phyloP scores from a whole-genome alignment of 2,329 filamentous ascomycete genomes.

The Pseudocercospora eumusae region DNA sequence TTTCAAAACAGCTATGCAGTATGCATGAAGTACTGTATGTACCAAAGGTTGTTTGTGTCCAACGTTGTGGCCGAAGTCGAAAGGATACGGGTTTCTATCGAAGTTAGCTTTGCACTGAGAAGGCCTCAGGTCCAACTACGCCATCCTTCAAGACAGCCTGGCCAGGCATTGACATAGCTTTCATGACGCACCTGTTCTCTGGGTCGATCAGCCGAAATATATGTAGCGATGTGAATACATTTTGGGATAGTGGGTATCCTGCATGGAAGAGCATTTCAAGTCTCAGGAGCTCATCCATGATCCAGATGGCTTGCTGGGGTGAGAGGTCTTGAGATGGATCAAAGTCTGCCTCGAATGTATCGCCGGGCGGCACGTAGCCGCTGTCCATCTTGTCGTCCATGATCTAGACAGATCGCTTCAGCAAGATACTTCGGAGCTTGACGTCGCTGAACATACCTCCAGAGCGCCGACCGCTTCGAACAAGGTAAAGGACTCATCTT shows the following conservation, averaged over 20 bases:
- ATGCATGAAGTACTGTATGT: slow-evolving; percentile 72
- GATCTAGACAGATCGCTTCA: slow-evolving; percentile 62
- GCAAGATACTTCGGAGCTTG: background rate
- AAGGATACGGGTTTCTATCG: slow-evolving; percentile 1
- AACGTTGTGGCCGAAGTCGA: slow-evolving; percentile 39
- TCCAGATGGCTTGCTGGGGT: slow-evolving; percentile 71
- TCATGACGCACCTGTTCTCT: slow-evolving; percentile 41
- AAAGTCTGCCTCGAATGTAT: slow-evolving; percentile 73
- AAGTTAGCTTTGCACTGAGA: background rate
- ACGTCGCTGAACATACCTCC: slow-evolving; percentile 52
- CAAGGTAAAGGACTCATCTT: slow-evolving; percentile 90
- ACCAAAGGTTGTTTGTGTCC: slow-evolving; percentile 47
- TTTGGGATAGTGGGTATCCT: slow-evolving; percentile 94
- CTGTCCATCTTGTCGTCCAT: slow-evolving; percentile 99
- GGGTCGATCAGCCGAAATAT: slow-evolving; percentile 80
- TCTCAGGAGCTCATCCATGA: slow-evolving; percentile 90
- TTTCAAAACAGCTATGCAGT: slow-evolving; percentile 83
- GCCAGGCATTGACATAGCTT: slow-evolving; percentile 42
- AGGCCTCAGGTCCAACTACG: slow-evolving; percentile 45
- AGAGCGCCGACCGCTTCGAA: slow-evolving; percentile 91
- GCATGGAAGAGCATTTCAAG: slow-evolving; percentile 97
- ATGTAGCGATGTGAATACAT: slow-evolving; percentile 88
- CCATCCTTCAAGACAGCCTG: slow-evolving; percentile 30
- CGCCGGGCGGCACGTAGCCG: slow-evolving; percentile 74
- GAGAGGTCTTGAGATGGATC: slow-evolving; percentile 28